These are phyloP conservation scores for Zoysia pacifica DNA, from an alignment of 176 grass and related monocot species.

Conservation along the genomic window DNA sequence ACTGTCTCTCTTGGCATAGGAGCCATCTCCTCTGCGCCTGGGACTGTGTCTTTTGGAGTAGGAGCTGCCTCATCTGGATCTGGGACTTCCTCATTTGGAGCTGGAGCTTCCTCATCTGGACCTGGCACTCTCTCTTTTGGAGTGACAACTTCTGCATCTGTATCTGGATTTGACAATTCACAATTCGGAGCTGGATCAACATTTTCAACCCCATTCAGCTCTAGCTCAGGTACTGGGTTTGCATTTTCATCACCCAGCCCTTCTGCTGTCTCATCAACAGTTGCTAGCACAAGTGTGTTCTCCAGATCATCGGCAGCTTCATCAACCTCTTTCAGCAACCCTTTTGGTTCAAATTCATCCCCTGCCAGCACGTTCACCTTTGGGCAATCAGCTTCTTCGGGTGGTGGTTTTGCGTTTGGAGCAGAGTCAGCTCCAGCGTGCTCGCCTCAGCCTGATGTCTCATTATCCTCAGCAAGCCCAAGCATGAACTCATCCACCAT, in stretches of 20 bases:
- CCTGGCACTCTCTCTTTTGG: conserved; percentile 43
- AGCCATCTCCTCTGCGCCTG: conserved; percentile 40
- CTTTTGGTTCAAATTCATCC: conserved; percentile 54
- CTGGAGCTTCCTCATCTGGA: conserved; percentile 30
- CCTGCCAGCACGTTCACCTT: conserved; percentile 49
- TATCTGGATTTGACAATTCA: conserved; percentile 42
- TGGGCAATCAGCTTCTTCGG: conserved; percentile 51
- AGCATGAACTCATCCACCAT: conserved; percentile 42
- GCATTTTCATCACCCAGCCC: conserved; percentile 54
- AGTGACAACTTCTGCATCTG: conserved; percentile 37
- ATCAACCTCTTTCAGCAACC: conserved; percentile 38
- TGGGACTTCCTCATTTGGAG: conserved; percentile 34
- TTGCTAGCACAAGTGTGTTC: conserved; percentile 38
- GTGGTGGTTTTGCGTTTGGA: conserved; percentile 52
- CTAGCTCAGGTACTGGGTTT: conserved; percentile 41
- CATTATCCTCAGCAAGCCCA: conserved; percentile 46
- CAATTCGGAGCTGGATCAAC: conserved; percentile 50
- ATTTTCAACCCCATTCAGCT: conserved; percentile 20
- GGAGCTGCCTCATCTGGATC: conserved; percentile 37
- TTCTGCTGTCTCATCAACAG: conserved; percentile 38
- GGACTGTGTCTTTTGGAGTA: conserved; percentile 16
- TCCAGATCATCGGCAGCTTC: conserved; percentile 31
- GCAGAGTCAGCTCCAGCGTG: conserved; percentile 34
- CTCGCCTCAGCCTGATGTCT: conserved; percentile 39
- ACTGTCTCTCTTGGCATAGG: conserved; percentile 26